phyloP scores from a whole-genome alignment of 352 stramenopile genomes.

The Globisporangium recalcitrans region DNA sequence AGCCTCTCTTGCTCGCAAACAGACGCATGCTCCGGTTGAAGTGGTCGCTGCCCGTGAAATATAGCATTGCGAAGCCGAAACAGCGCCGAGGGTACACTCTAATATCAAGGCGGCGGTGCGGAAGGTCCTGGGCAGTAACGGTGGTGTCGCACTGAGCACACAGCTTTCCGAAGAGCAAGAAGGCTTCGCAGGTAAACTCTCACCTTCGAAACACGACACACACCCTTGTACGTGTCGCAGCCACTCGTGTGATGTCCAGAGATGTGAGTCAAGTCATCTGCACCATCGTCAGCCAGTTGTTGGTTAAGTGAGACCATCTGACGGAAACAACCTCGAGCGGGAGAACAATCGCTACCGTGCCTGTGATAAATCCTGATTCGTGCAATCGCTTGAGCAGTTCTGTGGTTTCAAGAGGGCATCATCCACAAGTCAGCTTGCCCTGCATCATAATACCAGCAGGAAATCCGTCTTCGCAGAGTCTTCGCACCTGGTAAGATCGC shows the following conservation, averaged over 20 bases:
- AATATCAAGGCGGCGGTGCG: constrained; percentile 74
- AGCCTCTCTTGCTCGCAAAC: constrained; percentile 77
- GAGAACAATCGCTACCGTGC: too few species aligned
- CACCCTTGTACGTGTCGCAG: constrained; percentile 86
- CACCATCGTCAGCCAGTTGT: neutral
- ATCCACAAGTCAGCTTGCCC: neutral
- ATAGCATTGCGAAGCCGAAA: constrained; percentile 83
- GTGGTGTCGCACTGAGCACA: too few species aligned
- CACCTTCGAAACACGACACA: constrained; percentile 62
- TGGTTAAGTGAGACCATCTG: neutral
- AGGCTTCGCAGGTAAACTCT: neutral
- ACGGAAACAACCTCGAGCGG: too few species aligned
- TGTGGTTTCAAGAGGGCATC: neutral
- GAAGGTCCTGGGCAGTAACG: constrained; percentile 22
- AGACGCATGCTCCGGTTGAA: constrained; percentile 88
- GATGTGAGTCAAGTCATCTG: constrained; percentile 67
- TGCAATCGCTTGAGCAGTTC: constrained; percentile 63
- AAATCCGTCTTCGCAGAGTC: neutral
- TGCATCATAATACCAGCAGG: neutral
- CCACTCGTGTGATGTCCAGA: constrained; percentile 43
- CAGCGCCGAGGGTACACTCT: constrained; percentile 81
- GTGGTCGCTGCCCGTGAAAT: constrained; percentile 90
- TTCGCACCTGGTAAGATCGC: constrained; percentile 48
- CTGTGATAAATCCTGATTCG: constrained; percentile 57
- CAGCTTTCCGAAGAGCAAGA: too few species aligned